phyloP scores from a whole-genome alignment of 2,329 filamentous ascomycete species.

The Clonostachys solani region DNA sequence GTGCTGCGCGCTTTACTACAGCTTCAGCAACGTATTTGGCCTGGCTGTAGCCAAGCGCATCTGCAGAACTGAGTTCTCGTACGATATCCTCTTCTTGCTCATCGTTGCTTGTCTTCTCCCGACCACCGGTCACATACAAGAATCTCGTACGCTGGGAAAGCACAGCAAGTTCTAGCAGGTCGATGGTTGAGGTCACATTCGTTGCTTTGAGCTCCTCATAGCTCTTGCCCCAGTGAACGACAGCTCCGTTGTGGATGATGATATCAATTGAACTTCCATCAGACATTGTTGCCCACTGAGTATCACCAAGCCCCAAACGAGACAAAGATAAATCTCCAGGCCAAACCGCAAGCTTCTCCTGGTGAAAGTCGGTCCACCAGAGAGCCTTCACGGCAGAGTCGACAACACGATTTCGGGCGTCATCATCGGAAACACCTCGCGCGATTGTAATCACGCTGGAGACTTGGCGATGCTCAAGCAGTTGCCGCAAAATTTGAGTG shows the following conservation, averaged over 20 bases:
- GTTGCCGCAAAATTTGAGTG: constrained; percentile 68
- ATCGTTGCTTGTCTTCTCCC: neutral
- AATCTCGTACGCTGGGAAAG: constrained; percentile 9
- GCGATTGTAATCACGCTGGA: constrained; percentile 63
- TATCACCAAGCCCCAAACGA: constrained; percentile 17
- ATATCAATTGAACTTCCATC: constrained; percentile 59
- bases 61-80: constrained; percentile 1
- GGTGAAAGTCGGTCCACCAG: constrained; percentile 6
- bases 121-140: constrained; percentile 14
- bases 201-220: constrained; percentile 68
- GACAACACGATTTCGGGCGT: constrained; percentile 59
- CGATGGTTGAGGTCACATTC: constrained; percentile 53
- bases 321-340: constrained; percentile 4
- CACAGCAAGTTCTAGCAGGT: neutral
- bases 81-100: neutral
- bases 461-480: constrained; percentile 50
- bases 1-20: constrained; percentile 4
- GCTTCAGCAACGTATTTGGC: constrained; percentile 15
- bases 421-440: constrained; percentile 56
- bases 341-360: constrained; percentile 6
- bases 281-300: constrained; percentile 48
- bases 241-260: constrained; percentile 77
- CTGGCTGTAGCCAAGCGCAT: constrained; percentile 9
- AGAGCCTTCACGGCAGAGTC: constrained; percentile 2
- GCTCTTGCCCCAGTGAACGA: constrained; percentile 74